phyloP scores from a whole-genome alignment of 495 filamentous ascomycete species.

The Glonium stellatum region DNA sequence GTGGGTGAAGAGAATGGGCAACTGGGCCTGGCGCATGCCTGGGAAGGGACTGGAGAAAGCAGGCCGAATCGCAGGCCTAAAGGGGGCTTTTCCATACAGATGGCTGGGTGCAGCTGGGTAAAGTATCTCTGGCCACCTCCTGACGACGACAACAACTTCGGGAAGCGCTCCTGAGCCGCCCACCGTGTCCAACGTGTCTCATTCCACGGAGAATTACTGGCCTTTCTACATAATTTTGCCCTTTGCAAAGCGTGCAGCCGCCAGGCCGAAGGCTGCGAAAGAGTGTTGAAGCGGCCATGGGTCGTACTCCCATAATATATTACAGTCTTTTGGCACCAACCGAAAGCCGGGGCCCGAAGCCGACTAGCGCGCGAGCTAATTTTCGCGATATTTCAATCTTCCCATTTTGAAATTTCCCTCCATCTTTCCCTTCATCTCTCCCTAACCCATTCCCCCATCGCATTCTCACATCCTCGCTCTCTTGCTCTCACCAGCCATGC shows the following conservation, averaged over 20 bases:
- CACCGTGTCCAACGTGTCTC: not conserved
- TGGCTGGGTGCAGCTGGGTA: slow-evolving; percentile 1
- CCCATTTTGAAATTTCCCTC: not conserved
- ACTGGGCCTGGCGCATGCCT: slow-evolving; percentile 2
- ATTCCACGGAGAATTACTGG: not conserved
- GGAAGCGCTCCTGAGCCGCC: not conserved
- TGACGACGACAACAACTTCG: not conserved
- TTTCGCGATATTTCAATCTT: not conserved
- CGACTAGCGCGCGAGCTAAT: not conserved
- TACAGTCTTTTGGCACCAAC: too few species aligned
- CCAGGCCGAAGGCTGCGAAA: not conserved
- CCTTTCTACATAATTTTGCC: too few species aligned
- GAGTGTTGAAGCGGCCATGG: too few species aligned
- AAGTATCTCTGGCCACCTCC: not conserved
- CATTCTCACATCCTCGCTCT: not conserved
- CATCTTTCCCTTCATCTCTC: not conserved
- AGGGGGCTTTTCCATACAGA: not conserved
- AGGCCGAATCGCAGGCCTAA: not conserved
- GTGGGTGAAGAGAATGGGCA: slow-evolving; percentile 2
- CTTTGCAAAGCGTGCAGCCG: not conserved
- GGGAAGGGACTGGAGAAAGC: not conserved
- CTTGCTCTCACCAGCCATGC: not conserved
- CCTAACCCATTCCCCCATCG: not conserved
- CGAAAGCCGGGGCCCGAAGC: not conserved
- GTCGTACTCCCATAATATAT: too few species aligned